Base-by-base conservation (phyloP, 768 basidiomycete genomes). In the Kwoniella newhampshirensis region DNA sequence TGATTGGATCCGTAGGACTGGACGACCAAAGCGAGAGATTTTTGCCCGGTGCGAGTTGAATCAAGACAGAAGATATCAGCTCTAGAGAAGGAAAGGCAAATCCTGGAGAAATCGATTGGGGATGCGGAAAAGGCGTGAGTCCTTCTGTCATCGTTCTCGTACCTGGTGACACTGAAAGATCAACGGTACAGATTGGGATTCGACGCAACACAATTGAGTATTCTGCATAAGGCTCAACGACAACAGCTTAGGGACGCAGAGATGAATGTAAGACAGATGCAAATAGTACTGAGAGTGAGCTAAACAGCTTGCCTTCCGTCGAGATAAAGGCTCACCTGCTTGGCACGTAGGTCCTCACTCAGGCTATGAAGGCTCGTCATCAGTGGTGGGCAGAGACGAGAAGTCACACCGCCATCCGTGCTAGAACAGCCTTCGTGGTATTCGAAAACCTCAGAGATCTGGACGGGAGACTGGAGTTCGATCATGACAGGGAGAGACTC, bases 381-480 rank as follows among this genome's bases (percentile, higher is more conserved):
- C 74, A 79, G 17, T 84, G 83, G 66, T 97, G 94, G 93, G 83
- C 88, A 53, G 85, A 88, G 54, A 93, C 93, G 80, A 84, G 93
- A 49, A 82, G 84, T 9, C 87, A 90, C 67, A 92, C 92, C 62
- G 87, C 91, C n/a, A 79, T 91, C 26, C 85, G 89, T 15, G 88
- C 84, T 86, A 89, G 64, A 44, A 70, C 63, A 8, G 58, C 56
- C 37, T 96, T 97, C 79, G 82, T 84, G 18, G 85, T 81, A 66
- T 86, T 93, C 73, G 84, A 96, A 18, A 85, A 85, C 12, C 83
- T 87, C 61, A 88, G 96, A 67, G 90, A 88, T 6, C 92, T 91
- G 79, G 88, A 83, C 62, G 92, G 92, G 53, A 89, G 91, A 75
- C 62, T 97, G 18, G 73, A 87, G 13, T 94, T 98, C 70, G 84